Evolutionary conservation across 148 eudicot species (phyloP).

Genomic region (Rhododendron williamsianum): DNA sequence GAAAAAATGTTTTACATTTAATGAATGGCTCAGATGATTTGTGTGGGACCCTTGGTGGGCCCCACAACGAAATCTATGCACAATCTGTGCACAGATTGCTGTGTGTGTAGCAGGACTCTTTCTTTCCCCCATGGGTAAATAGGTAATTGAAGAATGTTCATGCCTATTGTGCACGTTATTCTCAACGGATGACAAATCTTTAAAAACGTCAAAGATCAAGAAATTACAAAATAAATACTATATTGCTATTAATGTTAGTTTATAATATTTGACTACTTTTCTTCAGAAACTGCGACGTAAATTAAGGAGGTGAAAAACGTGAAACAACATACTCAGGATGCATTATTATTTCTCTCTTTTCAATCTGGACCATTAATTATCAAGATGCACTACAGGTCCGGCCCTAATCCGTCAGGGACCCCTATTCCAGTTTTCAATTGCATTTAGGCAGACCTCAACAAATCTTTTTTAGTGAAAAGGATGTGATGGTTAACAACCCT

Average conservation of each 20-base stretch:
- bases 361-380: too few species aligned
- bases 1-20: too few species aligned
- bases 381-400: too few species aligned
- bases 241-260: background rate
- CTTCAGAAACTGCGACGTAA: background rate
- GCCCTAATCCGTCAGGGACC: too few species aligned
- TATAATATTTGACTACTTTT: background rate
- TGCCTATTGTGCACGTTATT: background rate
- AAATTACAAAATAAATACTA: background rate
- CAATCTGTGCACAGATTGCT: too few species aligned
- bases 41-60: too few species aligned
- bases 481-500: background rate
- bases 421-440: too few species aligned
- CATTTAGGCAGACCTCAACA: too few species aligned
- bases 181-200: background rate
- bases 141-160: background rate
- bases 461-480: background rate
- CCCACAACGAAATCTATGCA: too few species aligned
- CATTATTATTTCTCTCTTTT: background rate
- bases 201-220: background rate
- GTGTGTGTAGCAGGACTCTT: background rate
- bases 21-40: too few species aligned
- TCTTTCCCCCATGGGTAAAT: background rate
- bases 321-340: background rate
- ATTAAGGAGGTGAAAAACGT: background rate